A percentile compares a stretch with the other conserved stretches of the same genome.
Conservation (phyloP, 2,329 filamentous ascomycete species). For the Domatiomyces globalis region DNA sequence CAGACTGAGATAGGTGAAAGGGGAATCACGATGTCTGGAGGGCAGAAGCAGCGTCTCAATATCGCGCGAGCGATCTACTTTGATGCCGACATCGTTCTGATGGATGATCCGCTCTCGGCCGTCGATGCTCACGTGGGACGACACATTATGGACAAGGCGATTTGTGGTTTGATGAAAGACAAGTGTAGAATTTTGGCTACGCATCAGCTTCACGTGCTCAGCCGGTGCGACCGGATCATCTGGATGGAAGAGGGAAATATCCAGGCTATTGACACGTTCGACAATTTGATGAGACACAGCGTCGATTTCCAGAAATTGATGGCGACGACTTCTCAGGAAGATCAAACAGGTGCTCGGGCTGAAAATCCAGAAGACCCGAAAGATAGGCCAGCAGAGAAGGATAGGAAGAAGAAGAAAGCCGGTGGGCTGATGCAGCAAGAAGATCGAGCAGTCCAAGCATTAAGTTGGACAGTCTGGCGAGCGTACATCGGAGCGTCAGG, state of each 20-base stretch:
- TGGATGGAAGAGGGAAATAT: constrained; percentile 83
- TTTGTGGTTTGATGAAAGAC: constrained; percentile 71
- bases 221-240: constrained; percentile 77
- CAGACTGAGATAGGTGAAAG: constrained; percentile 87
- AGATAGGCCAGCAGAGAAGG: constrained; percentile 34
- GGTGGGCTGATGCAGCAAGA: constrained; percentile 34
- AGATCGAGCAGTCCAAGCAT: constrained; percentile 54
- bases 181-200: constrained; percentile 88
- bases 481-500: constrained; percentile 67
- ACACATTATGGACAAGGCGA: constrained; percentile 83
- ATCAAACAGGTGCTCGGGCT: constrained; percentile 31
- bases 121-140: constrained; percentile 45
- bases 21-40: constrained; percentile 88
- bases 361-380: constrained; percentile 35
- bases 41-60: constrained; percentile 88
- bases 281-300: constrained; percentile 69
- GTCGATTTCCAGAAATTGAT: constrained; percentile 69
- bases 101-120: constrained; percentile 50
- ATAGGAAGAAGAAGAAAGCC: constrained; percentile 34
- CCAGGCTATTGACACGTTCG: constrained; percentile 74
- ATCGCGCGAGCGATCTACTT: constrained; percentile 69
- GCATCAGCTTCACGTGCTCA: constrained; percentile 86
- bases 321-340: constrained; percentile 59
- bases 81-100: constrained; percentile 46
- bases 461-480: constrained; percentile 65